These are phyloP conservation scores for Secale cereale DNA, from an alignment of 176 grass and related monocot species.

Conservation along the genomic window DNA sequence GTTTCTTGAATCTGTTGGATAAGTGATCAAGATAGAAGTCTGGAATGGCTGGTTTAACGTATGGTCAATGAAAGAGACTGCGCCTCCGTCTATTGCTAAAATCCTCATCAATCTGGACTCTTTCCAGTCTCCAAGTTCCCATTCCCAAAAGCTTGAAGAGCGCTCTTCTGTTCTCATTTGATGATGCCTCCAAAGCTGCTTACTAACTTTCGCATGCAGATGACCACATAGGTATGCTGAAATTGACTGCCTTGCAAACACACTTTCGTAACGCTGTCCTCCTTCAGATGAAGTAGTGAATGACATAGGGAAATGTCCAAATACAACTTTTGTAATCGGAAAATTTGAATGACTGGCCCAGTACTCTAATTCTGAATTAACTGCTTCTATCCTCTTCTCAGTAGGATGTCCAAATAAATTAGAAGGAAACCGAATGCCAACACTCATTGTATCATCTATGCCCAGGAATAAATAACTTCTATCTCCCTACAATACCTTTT, in stretches of 20 bases:
- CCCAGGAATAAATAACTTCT: conserved; percentile 73
- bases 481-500: conserved; percentile 69
- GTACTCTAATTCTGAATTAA: conserved; percentile 67
- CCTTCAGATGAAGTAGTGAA: conserved; percentile 61
- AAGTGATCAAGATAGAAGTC: conserved; percentile 66
- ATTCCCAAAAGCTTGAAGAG: conserved; percentile 77
- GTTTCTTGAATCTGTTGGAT: conserved; percentile 85
- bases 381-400: conserved; percentile 45
- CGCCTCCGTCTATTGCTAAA: conserved; percentile 74
- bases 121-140: conserved; percentile 98
- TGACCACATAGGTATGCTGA: conserved; percentile 82
- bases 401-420: conserved; percentile 93
- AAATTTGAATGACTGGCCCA: conserved; percentile 42
- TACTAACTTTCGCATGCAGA: conserved; percentile 71
- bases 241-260: conserved; percentile 60
- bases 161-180: conserved; percentile 31
- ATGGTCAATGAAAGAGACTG: conserved; percentile 64
- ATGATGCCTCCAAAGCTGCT: conserved; percentile 74
- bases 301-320: conserved; percentile 86
- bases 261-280: conserved; percentile 55
- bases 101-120: conserved; percentile 77
- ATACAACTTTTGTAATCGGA: conserved; percentile 64
- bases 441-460: conserved; percentile 80
- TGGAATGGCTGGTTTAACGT: conserved; percentile 42
- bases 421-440: conserved; percentile 77